Conservation (phyloP, 768 basidiomycete species). For the Lactifluus pinguis region DNA sequence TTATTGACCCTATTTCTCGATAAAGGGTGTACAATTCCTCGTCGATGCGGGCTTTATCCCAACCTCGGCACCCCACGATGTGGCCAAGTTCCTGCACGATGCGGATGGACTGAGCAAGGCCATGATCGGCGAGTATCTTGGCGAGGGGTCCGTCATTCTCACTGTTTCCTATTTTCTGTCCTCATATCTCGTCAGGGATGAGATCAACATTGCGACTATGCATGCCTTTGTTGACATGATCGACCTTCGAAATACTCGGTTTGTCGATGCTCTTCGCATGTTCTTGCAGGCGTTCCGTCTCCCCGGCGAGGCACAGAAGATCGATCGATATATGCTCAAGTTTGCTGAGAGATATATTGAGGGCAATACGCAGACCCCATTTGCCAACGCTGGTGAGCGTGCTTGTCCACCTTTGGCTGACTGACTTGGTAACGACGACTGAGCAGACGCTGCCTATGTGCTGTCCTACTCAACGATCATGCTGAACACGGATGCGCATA, state of each 20-base stretch:
- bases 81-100: conserved; percentile 76
- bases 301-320: conserved; percentile 96
- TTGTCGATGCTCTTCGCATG: conserved; percentile 81
- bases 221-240: conserved; percentile 93
- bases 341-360: conserved; percentile 96
- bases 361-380: conserved; percentile 73
- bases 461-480: conserved; percentile 92
- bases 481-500: conserved; percentile 97
- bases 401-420: conserved; percentile 4
- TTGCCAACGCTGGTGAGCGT: conserved; percentile 86
- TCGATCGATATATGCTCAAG: conserved; percentile 98
- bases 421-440: neutral
- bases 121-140: conserved; percentile 96
- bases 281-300: conserved; percentile 95
- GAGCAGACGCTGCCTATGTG: conserved; percentile 81
- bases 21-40: conserved; percentile 81
- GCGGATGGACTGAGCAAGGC: conserved; percentile 92
- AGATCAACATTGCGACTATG: conserved; percentile 87
- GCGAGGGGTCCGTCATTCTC: conserved; percentile 72
- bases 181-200: conserved; percentile 47
- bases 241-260: conserved; percentile 72
- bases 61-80: conserved; percentile 58
- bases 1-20: neutral
- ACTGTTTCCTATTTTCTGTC: neutral
- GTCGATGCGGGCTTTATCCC: conserved; percentile 82